phyloP scores from a whole-genome alignment of 2,329 filamentous ascomycete genomes.

The Claviceps quebecensis region DNA sequence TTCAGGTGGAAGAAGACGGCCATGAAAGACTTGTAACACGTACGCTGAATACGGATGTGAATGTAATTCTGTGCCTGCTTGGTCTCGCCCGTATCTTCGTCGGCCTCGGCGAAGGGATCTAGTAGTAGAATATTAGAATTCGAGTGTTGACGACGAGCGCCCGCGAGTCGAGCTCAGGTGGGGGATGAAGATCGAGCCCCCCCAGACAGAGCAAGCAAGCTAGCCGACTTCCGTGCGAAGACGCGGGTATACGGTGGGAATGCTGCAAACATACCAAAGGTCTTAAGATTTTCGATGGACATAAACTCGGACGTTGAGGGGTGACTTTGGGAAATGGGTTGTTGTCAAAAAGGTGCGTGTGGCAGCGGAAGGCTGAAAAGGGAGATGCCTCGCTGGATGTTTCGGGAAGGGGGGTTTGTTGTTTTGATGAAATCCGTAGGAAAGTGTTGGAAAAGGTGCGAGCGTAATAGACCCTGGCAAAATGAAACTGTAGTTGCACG shows the following conservation, averaged over 20 bases:
- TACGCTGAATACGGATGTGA: slow-evolving; percentile 99
- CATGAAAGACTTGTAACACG: slow-evolving; percentile 18
- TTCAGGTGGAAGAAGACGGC: not conserved
- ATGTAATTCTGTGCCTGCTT: slow-evolving; percentile 97
- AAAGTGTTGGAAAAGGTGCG: slow-evolving; percentile 3
- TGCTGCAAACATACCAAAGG: slow-evolving; percentile 54
- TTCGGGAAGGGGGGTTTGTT: slow-evolving; percentile 9
- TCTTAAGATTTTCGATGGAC: slow-evolving; percentile 98
- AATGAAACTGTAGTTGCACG: not conserved
- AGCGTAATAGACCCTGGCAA: not conserved
- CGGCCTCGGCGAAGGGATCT: slow-evolving; percentile 99
- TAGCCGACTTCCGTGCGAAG: not conserved
- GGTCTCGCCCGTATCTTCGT: slow-evolving; percentile 94
- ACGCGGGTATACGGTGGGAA: too few relatives aligned
- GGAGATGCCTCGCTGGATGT: slow-evolving; percentile 29
- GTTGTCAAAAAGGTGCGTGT: slow-evolving; percentile 14
- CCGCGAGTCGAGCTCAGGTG: slow-evolving; percentile 9
- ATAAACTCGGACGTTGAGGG: slow-evolving; percentile 72
- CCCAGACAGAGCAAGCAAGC: not conserved
- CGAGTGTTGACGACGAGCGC: slow-evolving; percentile 6
- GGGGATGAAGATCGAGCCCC: not conserved
- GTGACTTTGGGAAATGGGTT: slow-evolving; percentile 41
- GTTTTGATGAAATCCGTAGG: slow-evolving; percentile 7
- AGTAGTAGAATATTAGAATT: slow-evolving; percentile 7
- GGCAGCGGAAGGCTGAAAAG: slow-evolving; percentile 34